Percentiles rank a stretch among this genome's conserved stretches.
Evolutionary conservation across 768 basidiomycete genomes (phyloP).

Genomic region (Boletus pseudo-olivaceus): DNA sequence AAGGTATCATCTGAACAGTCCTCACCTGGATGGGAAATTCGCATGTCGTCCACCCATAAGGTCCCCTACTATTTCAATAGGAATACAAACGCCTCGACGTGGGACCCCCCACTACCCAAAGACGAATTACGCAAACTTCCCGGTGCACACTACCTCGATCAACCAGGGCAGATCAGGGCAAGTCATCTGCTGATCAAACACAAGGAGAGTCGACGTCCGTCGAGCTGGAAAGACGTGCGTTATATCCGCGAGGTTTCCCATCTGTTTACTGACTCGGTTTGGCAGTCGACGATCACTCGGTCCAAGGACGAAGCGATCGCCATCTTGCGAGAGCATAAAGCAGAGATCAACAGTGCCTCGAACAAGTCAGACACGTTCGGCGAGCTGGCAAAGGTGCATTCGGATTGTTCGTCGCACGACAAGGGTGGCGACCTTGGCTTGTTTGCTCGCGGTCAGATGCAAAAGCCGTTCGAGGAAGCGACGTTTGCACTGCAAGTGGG

Average conservation of each 20-base stretch:
- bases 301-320: conserved; percentile 84
- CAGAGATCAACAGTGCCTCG: conserved; percentile 48
- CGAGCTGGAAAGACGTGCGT: conserved; percentile 82
- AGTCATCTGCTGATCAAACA: conserved; percentile 96
- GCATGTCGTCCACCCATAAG: conserved; percentile 72
- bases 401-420: conserved; percentile 86
- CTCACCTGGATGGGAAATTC: conserved; percentile 69
- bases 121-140: conserved; percentile 62
- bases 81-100: conserved; percentile 64
- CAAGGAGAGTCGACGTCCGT: conserved; percentile 67
- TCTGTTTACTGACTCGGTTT: background rate
- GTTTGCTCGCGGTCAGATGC: conserved; percentile 90
- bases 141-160: conserved; percentile 55
- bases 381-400: conserved; percentile 69
- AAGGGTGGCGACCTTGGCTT: conserved; percentile 84
- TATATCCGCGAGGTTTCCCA: background rate
- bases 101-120: conserved; percentile 69
- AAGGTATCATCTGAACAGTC: conserved; percentile 15
- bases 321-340: conserved; percentile 65
- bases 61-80: conserved; percentile 89
- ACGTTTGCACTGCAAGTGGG: conserved; percentile 68
- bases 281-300: conserved; percentile 66
- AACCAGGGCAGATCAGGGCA: conserved; percentile 71
- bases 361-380: conserved; percentile 60
- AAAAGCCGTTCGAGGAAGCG: conserved; percentile 94